Evolutionary conservation across 306 rosid genomes (phyloP), one percentile per base, ranked within the genome.

Genomic region (Morella rubra): DNA sequence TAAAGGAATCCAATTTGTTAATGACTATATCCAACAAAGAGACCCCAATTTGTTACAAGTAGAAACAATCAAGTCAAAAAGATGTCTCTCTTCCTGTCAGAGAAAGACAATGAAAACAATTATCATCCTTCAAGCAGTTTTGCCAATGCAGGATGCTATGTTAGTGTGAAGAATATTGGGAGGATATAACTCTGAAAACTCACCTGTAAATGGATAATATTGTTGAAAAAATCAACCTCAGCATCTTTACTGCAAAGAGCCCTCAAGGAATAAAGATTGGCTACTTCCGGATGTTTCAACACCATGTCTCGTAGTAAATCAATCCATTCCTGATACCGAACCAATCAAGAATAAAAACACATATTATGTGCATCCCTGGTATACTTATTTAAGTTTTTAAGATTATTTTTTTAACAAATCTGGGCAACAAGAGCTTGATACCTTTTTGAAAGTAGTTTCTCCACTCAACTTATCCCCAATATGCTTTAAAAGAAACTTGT

Each of bases 291-390:
- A 77, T 92, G 93, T 81, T 86, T 92, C 78, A 88, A 79, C 79
- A 88, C 91, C 96, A 95, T 95, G 85, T 89, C 89, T 75, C 86
- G 87, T 69, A 95, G 85, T 64, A 95, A 79, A 76, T 88, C 84
- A 22, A 92, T 77, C 98, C 98, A 95, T 77, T 89, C 98, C 97
- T 95, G 91, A 81, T 86, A 76, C 74, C 76, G 69, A 59, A 73
- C 55, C 64, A 80, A 69, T 32, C 71, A 14, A 79, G 71, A 27
- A 60, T 32, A 79, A 77, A 71, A 80, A 76, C 56, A 24, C 27
- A 24, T 24, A 24, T 24, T 24, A 24, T 61, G 24, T 61, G n/a
- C n/a, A 3, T 22, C 5, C 15, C 14, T 52, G 14, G 1, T 52
- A 3, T 3, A n/a, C 22, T 58, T 5, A 22, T 27, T 42, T 61